A percentile compares a stretch with the other conserved stretches of the same genome.
Conservation (phyloP, 2,329 filamentous ascomycete genomes). For the Diaporthe destruens region DNA sequence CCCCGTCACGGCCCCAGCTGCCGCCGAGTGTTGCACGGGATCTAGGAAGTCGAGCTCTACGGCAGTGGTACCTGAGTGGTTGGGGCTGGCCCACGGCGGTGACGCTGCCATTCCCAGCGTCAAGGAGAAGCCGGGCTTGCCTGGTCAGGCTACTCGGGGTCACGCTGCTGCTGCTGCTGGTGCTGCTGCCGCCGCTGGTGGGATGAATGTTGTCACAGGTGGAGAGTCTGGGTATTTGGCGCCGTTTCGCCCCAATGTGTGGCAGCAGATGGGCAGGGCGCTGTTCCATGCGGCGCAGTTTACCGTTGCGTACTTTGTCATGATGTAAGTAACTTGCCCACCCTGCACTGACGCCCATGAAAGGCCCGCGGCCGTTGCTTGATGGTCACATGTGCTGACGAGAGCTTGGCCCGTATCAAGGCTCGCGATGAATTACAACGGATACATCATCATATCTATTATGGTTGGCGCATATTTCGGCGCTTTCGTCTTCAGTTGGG, state of each 20-base stretch:
- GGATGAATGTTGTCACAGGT: constrained; percentile 12
- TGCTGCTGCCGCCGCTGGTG: background rate
- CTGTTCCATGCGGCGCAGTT: constrained; percentile 79
- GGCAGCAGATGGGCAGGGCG: constrained; percentile 76
- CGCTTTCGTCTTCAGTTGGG: constrained; percentile 59
- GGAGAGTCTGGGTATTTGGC: background rate
- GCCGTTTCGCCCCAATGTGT: constrained; percentile 66
- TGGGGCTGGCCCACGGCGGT: background rate
- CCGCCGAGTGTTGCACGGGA: constrained; percentile 3
- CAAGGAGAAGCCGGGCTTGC: constrained; percentile 1
- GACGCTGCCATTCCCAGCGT: background rate
- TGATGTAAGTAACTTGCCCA: constrained; percentile 63
- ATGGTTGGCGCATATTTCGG: constrained; percentile 82
- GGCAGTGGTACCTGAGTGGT: background rate
- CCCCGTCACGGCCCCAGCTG: constrained; percentile 31
- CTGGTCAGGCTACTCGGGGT: background rate
- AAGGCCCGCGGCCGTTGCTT: background rate
- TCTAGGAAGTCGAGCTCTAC: constrained; percentile 24
- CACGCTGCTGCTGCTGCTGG: too few species aligned
- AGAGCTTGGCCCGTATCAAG: constrained; percentile 41
- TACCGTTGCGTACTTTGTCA: constrained; percentile 81
- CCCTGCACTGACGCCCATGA: background rate
- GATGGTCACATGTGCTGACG: background rate
- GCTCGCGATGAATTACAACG: constrained; percentile 72
- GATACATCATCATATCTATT: constrained; percentile 85